Conservation (phyloP, 129 eudicot species). For the Calendula officinalis region DNA sequence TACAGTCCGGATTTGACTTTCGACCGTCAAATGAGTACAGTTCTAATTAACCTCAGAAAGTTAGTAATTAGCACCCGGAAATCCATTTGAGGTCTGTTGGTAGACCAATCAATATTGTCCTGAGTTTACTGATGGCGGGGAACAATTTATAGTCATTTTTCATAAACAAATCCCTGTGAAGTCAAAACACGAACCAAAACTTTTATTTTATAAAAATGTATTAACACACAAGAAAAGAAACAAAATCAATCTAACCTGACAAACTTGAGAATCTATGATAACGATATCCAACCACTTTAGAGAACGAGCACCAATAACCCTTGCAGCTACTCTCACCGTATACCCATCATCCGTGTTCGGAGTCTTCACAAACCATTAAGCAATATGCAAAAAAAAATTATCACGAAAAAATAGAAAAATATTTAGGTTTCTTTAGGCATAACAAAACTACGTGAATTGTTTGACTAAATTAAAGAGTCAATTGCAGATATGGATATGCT, state of each 20-base stretch:
- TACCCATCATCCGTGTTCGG: conserved; percentile 97
- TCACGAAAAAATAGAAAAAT: neutral
- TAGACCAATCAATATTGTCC: conserved; percentile 92
- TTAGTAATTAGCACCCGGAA: conserved; percentile 56
- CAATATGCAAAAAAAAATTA: neutral
- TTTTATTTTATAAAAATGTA: conserved; percentile 1
- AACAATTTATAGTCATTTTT: conserved; percentile 97
- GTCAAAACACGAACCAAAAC: conserved; percentile 35
- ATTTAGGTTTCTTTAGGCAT: neutral
- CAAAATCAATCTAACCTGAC: conserved; percentile 68
- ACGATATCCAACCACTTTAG: conserved; percentile 93
- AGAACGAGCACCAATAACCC: conserved; percentile 99
- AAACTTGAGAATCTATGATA: conserved; percentile 76
- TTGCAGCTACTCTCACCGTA: conserved; percentile 92
- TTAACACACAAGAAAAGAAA: neutral
- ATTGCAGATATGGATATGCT: too few relatives aligned
- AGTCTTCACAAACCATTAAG: conserved; percentile 49
- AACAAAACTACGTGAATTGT: conserved; percentile 1
- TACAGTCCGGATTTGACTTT: conserved; percentile 3
- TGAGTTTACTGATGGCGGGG: conserved; percentile 93
- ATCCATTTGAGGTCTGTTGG: conserved; percentile 95
- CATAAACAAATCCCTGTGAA: conserved; percentile 91
- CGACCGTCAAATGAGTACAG: conserved; percentile 9
- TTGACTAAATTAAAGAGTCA: too few relatives aligned
- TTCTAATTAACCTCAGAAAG: neutral